A percentile compares a stretch with the other conserved stretches of the same genome.
Conservation (phyloP, 495 filamentous ascomycete genomes). For the Cetradonia linearis region DNA sequence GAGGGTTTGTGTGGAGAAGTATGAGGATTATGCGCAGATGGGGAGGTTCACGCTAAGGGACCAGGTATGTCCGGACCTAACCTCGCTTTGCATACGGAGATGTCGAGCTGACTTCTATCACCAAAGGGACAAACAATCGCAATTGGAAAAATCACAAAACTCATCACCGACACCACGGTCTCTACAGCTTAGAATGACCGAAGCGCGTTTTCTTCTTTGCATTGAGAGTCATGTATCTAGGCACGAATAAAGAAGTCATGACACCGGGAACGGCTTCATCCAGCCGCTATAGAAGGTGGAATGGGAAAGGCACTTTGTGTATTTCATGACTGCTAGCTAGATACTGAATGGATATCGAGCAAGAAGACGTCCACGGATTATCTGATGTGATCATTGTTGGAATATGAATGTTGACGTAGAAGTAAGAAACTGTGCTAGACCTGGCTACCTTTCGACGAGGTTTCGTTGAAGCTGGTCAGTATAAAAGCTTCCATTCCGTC, state of each 20-base stretch:
- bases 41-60: constrained; percentile 85
- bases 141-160: constrained; percentile 91
- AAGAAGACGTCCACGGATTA: neutral
- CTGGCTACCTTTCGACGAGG: too few relatives aligned
- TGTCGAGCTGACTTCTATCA: too few relatives aligned
- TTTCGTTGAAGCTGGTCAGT: too few relatives aligned
- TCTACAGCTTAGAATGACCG: neutral
- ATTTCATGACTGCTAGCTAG: neutral
- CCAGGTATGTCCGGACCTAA: constrained; percentile 53
- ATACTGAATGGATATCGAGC: neutral
- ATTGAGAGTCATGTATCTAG: neutral
- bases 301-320: neutral
- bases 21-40: constrained; percentile 88
- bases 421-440: too few relatives aligned
- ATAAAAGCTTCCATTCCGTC: too few relatives aligned
- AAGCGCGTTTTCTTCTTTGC: neutral
- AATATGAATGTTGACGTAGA: too few relatives aligned
- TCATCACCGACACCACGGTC: constrained; percentile 39
- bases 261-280: neutral
- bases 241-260: neutral
- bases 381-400: too few relatives aligned
- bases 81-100: too few relatives aligned
- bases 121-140: constrained; percentile 97
- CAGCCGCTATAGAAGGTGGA: neutral
- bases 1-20: too few relatives aligned